Conservation (phyloP, 2,329 filamentous ascomycete genomes). For the Neofusicoccum kwambonambiense region DNA sequence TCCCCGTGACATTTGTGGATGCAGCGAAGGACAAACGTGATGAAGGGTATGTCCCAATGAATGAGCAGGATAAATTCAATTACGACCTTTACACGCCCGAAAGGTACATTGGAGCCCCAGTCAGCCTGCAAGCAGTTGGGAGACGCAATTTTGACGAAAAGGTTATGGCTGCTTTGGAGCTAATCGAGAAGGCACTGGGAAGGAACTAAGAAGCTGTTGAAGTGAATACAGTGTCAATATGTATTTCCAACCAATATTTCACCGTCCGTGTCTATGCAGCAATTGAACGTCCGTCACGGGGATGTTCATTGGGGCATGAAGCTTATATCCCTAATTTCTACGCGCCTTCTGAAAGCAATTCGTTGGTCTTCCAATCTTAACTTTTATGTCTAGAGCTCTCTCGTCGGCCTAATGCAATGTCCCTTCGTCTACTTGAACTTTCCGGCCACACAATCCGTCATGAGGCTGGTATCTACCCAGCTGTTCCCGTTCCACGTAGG, state of each 20-base stretch:
- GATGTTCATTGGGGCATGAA: no score
- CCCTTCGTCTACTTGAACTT: background rate
- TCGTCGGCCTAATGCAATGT: no score
- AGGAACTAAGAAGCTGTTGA: no score
- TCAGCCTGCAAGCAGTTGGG: conserved; percentile 55
- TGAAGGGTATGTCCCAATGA: conserved; percentile 30
- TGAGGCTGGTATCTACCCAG: background rate
- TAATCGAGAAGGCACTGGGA: background rate
- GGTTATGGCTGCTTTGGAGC: conserved; percentile 40
- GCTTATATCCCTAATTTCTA: no score
- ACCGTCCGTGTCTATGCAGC: no score
- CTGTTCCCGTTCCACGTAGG: background rate
- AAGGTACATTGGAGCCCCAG: conserved; percentile 50
- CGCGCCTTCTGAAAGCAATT: no score
- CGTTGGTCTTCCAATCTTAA: no score
- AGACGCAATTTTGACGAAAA: conserved; percentile 56
- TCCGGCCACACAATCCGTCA: background rate
- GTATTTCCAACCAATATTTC: no score
- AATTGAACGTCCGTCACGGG: no score
- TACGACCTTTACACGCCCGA: conserved; percentile 40
- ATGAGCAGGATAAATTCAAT: conserved; percentile 43
- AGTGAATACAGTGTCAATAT: no score
- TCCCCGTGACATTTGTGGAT: conserved; percentile 40
- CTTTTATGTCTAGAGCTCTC: no score
- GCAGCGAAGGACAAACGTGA: background rate